Evolutionary conservation across 768 basidiomycete species (phyloP).

Genomic region (Gyrodon lividus): DNA sequence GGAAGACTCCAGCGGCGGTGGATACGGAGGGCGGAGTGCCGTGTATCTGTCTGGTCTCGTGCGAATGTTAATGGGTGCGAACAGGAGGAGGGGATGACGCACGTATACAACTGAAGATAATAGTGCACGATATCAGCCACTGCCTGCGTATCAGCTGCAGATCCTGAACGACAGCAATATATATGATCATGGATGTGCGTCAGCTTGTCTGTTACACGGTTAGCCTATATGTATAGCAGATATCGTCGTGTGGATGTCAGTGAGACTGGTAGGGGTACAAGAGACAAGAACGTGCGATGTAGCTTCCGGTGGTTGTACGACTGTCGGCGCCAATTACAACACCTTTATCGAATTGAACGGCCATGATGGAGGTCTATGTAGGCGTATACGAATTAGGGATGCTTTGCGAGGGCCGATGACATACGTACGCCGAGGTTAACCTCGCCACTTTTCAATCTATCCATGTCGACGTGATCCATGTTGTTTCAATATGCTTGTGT

Average conservation of each 20-base stretch:
- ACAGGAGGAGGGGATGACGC: conserved; percentile 24
- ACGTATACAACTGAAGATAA: conserved; percentile 75
- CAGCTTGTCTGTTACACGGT: conserved; percentile 98
- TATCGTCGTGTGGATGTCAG: conserved; percentile 1
- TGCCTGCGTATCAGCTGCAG: conserved; percentile 96
- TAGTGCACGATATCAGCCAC: conserved; percentile 90
- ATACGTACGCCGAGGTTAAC: conserved; percentile 90
- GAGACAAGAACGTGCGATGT: conserved; percentile 66
- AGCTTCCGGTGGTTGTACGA: conserved; percentile 94
- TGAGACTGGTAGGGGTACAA: not conserved
- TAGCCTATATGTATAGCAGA: conserved; percentile 55
- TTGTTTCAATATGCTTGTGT: conserved; percentile 12
- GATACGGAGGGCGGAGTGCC: conserved; percentile 76
- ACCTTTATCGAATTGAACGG: conserved; percentile 92
- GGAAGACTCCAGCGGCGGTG: conserved; percentile 79
- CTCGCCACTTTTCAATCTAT: conserved; percentile 90
- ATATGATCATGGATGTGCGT: conserved; percentile 96
- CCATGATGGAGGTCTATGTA: conserved; percentile 97
- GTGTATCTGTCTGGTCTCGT: conserved; percentile 46
- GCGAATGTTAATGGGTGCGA: conserved; percentile 1
- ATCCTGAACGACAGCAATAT: conserved; percentile 98
- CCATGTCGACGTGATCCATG: conserved; percentile 75
- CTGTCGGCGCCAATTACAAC: conserved; percentile 97
- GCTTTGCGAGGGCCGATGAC: not conserved
- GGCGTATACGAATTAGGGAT: not conserved